These are phyloP conservation scores for Rosa chinensis DNA, from an alignment of 306 rosid species.

Conservation along the genomic window DNA sequence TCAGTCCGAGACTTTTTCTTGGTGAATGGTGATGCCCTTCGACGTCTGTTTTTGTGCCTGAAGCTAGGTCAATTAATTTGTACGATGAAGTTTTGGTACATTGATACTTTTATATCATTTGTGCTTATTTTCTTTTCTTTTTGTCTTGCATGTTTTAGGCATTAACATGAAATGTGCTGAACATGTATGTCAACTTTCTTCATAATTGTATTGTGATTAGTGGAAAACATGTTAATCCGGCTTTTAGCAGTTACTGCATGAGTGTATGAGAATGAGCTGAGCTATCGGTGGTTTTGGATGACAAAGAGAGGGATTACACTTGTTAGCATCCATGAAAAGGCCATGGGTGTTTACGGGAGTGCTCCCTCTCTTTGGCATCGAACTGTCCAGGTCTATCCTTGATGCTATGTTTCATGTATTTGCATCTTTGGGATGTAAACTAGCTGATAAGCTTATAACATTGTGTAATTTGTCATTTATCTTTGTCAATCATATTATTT, in stretches of 20 bases:
- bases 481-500: not conserved
- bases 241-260: too few relatives aligned
- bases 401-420: too few relatives aligned
- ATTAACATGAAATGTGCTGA: not conserved
- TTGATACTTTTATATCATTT: not conserved
- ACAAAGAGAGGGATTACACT: not conserved
- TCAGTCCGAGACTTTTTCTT: not conserved
- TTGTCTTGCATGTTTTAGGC: not conserved
- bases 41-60: too few relatives aligned
- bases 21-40: not conserved
- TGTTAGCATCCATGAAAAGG: not conserved
- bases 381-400: not conserved
- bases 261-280: too few relatives aligned
- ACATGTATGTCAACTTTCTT: not conserved
- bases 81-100: not conserved
- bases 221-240: not conserved
- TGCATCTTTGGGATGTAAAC: too few relatives aligned
- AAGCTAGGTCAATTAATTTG: not conserved
- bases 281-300: not conserved
- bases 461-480: not conserved
- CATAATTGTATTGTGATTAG: not conserved
- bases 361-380: not conserved
- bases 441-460: not conserved
- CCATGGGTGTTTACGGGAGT: not conserved
- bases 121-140: too few relatives aligned